Evolutionary conservation across 2,329 filamentous ascomycete species (phyloP).

Genomic region (Sporothrix inflata): DNA sequence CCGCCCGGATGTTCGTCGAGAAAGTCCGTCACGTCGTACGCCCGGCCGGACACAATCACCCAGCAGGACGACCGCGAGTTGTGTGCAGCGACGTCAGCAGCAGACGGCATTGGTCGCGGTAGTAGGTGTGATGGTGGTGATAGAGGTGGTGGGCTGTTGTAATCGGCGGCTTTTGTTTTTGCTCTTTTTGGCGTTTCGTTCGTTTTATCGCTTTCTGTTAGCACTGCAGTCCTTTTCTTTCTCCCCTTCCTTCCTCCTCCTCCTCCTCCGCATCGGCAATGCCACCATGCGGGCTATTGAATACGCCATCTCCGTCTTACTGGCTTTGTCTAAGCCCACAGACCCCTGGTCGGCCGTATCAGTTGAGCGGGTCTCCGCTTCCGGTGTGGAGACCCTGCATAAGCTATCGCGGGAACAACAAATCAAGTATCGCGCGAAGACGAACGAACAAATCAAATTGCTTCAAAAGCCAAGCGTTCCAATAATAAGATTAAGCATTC

Average conservation of each 20-base stretch:
- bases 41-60: constrained; percentile 16
- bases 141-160: not conserved
- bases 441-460: not conserved
- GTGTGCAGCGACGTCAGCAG: constrained; percentile 10
- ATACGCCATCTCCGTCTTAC: constrained; percentile 19
- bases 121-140: not conserved
- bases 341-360: not conserved
- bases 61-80: constrained; percentile 15
- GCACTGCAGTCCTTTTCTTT: not conserved
- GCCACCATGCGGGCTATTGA: constrained; percentile 9
- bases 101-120: not conserved
- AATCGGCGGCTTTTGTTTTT: not conserved
- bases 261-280: constrained; percentile 5
- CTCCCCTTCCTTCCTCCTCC: not conserved
- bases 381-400: constrained; percentile 15
- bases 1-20: constrained; percentile 20
- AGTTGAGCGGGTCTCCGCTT: not conserved
- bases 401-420: not conserved
- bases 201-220: not conserved
- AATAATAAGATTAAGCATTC: not conserved
- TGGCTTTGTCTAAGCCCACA: not conserved
- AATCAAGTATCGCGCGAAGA: not conserved
- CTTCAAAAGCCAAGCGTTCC: not conserved
- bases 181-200: no score
- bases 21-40: constrained; percentile 16